Conservation (phyloP, 805 yeast species). For the Saccharomycopsis selenospora region DNA sequence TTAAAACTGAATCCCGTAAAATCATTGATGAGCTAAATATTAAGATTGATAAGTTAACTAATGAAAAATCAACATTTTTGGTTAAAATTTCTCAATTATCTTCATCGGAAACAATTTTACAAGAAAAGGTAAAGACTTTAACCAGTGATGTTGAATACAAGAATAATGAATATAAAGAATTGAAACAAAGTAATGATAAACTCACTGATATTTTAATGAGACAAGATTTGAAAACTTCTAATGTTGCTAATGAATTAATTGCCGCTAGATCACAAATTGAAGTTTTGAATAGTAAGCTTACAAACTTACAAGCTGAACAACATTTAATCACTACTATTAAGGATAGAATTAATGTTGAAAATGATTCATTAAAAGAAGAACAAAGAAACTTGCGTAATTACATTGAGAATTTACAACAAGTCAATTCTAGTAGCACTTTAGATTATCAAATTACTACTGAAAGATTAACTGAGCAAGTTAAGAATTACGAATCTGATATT, state of each 20-base stretch:
- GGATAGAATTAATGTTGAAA: slow-evolving; percentile 44
- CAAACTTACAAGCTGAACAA: slow-evolving; percentile 49
- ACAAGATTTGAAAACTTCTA: slow-evolving; percentile 44
- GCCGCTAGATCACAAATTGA: slow-evolving; percentile 43
- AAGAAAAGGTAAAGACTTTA: slow-evolving; percentile 41
- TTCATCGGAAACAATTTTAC: slow-evolving; percentile 46
- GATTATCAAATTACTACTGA: slow-evolving; percentile 42
- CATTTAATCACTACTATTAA: slow-evolving; percentile 43
- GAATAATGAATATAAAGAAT: slow-evolving; percentile 39
- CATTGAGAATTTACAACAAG: slow-evolving; percentile 48
- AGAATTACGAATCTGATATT: slow-evolving; percentile 41
- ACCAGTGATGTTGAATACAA: slow-evolving; percentile 35
- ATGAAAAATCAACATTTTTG: slow-evolving; percentile 40
- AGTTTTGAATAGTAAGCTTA: slow-evolving; percentile 37
- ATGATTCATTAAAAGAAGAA: slow-evolving; percentile 48
- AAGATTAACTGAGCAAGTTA: slow-evolving; percentile 43
- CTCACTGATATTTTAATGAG: slow-evolving; percentile 37
- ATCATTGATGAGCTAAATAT: slow-evolving; percentile 44
- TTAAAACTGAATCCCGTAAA: slow-evolving; percentile 32
- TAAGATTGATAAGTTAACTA: slow-evolving; percentile 34
- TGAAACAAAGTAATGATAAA: slow-evolving; percentile 33
- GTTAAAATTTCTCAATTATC: slow-evolving; percentile 46
- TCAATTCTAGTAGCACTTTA: slow-evolving; percentile 45
- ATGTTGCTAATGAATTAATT: slow-evolving; percentile 47
- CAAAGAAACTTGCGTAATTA: slow-evolving; percentile 49